These are phyloP conservation scores for Sphaceloma murrayae DNA, from an alignment of 2,329 filamentous ascomycete species.

Conservation along the genomic window DNA sequence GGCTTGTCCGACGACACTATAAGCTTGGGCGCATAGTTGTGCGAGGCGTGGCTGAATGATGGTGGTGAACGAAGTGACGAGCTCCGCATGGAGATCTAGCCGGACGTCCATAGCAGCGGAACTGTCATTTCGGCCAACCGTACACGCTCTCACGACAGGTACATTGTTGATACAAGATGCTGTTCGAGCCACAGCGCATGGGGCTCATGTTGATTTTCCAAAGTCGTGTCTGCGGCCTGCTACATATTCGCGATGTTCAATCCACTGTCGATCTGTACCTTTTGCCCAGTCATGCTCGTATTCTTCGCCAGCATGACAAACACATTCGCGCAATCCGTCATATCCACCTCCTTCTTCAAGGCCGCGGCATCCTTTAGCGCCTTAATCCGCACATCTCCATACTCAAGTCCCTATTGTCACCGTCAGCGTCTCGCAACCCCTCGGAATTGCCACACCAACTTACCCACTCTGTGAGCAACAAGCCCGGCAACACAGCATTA, in stretches of 20 bases:
- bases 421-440: not conserved
- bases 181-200: no score
- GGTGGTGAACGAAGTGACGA: no score
- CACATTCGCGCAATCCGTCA: conserved; percentile 45
- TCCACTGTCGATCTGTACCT: conserved; percentile 32
- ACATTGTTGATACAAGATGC: not conserved
- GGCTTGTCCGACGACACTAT: not conserved
- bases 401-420: conserved; percentile 42
- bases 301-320: conserved; percentile 48
- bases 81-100: no score
- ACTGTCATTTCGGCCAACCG: not conserved
- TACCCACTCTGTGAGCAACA: conserved; percentile 60
- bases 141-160: no score
- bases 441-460: conserved; percentile 21
- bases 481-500: conserved; percentile 55
- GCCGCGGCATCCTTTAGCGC: conserved; percentile 45
- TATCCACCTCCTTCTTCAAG: conserved; percentile 49
- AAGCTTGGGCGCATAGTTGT: conserved; percentile 5
- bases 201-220: no score
- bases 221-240: not conserved
- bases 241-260: conserved; percentile 17
- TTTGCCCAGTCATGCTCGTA: conserved; percentile 41
- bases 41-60: not conserved
- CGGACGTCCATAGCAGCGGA: no score
- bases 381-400: conserved; percentile 48